Evolutionary conservation across 495 filamentous ascomycete genomes (phyloP).

Genomic region (Neurospora sublineolata): DNA sequence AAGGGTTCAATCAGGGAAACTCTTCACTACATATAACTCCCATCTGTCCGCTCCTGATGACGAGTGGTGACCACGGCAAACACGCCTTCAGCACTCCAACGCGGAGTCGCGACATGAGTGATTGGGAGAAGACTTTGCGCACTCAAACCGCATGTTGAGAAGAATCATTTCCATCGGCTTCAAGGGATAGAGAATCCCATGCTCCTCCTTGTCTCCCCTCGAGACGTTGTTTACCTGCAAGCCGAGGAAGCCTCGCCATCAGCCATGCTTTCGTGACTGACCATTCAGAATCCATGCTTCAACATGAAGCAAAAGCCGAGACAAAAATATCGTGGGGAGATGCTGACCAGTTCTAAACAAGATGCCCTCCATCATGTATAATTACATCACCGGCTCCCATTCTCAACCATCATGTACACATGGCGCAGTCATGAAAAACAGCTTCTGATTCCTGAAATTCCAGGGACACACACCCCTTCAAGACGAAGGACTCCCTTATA

Average conservation of each 20-base stretch:
- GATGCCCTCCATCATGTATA: constrained; percentile 10
- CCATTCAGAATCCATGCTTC: background rate
- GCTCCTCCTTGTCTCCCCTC: background rate
- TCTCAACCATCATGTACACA: background rate
- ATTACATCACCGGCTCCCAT: constrained; percentile 11
- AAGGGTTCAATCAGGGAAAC: background rate
- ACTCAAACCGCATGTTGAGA: background rate
- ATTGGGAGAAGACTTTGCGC: background rate
- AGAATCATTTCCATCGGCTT: background rate
- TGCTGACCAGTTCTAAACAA: background rate
- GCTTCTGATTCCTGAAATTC: background rate
- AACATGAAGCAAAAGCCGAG: background rate
- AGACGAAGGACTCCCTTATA: background rate
- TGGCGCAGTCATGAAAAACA: background rate
- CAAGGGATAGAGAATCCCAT: background rate
- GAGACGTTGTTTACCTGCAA: background rate
- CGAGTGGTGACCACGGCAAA: background rate
- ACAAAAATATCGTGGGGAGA: background rate
- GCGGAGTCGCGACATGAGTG: background rate
- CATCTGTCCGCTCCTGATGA: background rate
- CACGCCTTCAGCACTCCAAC: background rate
- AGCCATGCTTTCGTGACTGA: background rate
- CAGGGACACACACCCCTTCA: background rate
- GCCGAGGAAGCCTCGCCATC: background rate
- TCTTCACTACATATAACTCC: background rate